Conservation (phyloP, 108 stramenopile species). For the Pseudonitzschia multiseries region DNA sequence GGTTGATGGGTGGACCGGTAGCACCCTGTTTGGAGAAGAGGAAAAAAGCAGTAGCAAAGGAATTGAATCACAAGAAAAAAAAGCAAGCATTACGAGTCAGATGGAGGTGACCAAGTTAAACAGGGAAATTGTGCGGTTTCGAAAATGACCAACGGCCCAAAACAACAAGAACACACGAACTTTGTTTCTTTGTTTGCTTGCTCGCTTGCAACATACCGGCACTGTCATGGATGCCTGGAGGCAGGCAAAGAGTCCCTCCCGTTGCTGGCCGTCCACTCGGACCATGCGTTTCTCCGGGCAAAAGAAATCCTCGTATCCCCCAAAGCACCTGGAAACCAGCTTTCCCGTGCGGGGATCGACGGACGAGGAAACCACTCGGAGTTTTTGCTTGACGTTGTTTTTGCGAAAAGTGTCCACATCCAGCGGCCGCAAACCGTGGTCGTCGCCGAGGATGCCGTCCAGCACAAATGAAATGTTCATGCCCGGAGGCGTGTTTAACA, state of each 20-base stretch:
- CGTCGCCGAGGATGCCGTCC: constrained; percentile 67
- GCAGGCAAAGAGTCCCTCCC: constrained; percentile 76
- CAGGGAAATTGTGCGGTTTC: no score
- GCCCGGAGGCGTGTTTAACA: constrained; percentile 29
- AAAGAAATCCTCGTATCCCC: constrained; percentile 59
- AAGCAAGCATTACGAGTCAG: not conserved
- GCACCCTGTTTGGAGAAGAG: constrained; percentile 42
- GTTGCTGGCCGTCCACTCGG: not conserved
- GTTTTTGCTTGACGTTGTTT: constrained; percentile 56
- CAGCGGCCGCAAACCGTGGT: constrained; percentile 68
- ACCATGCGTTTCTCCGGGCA: constrained; percentile 30
- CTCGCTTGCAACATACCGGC: constrained; percentile 27
- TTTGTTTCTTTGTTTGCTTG: no score
- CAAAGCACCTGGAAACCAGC: constrained; percentile 55
- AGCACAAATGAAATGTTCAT: constrained; percentile 80
- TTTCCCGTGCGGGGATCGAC: constrained; percentile 52
- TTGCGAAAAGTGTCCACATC: constrained; percentile 71
- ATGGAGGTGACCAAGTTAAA: not conserved
- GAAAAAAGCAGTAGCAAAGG: not conserved
- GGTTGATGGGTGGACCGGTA: constrained; percentile 60
- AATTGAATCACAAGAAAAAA: not conserved
- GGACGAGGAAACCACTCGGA: constrained; percentile 63
- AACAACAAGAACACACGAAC: not conserved
- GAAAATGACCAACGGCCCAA: no score
- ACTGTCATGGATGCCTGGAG: constrained; percentile 80